phyloP scores from a whole-genome alignment of 495 filamentous ascomycete genomes.

The Aspergillus egyptiacus region DNA sequence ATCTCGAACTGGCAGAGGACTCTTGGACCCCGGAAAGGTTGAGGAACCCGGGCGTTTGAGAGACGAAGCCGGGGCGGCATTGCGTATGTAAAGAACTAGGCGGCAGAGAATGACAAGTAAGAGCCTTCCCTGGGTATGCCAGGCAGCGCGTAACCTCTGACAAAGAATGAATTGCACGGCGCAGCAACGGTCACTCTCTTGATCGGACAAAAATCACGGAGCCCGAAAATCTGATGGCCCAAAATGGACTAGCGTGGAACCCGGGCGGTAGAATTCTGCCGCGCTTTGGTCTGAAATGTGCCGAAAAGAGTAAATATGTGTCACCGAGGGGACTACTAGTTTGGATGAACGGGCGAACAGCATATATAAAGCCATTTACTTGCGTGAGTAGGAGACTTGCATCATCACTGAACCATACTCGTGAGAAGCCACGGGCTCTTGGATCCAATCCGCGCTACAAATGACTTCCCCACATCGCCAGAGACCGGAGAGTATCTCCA shows the following conservation, averaged over 20 bases:
- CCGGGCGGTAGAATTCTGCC: slow-evolving; percentile 28
- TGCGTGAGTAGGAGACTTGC: background rate
- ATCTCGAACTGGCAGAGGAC: slow-evolving; percentile 34
- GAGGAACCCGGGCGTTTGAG: slow-evolving; percentile 22
- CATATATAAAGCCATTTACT: slow-evolving; percentile 5
- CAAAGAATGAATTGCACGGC: slow-evolving; percentile 6
- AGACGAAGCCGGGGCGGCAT: slow-evolving; percentile 47
- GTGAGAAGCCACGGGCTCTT: too few relatives aligned
- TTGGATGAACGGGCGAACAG: background rate
- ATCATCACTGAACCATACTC: background rate
- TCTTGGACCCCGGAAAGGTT: slow-evolving; percentile 30
- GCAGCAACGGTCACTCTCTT: slow-evolving; percentile 6
- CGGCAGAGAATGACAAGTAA: background rate
- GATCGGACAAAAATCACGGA: slow-evolving; percentile 16
- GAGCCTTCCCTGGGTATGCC: background rate
- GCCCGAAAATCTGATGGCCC: slow-evolving; percentile 16
- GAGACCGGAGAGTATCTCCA: slow-evolving; percentile 51
- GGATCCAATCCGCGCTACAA: background rate
- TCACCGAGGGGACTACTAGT: slow-evolving; percentile 10
- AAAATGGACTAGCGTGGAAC: slow-evolving; percentile 15
- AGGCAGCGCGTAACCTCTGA: background rate
- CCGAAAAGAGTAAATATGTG: slow-evolving; percentile 8
- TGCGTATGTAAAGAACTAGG: slow-evolving; percentile 13
- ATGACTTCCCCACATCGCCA: slow-evolving; percentile 21
- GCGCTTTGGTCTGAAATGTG: background rate